A percentile compares a stretch with the other conserved stretches of the same genome.
Evolutionary conservation across 176 grass and related monocot genomes (phyloP).

Genomic region (Carex pumila): DNA sequence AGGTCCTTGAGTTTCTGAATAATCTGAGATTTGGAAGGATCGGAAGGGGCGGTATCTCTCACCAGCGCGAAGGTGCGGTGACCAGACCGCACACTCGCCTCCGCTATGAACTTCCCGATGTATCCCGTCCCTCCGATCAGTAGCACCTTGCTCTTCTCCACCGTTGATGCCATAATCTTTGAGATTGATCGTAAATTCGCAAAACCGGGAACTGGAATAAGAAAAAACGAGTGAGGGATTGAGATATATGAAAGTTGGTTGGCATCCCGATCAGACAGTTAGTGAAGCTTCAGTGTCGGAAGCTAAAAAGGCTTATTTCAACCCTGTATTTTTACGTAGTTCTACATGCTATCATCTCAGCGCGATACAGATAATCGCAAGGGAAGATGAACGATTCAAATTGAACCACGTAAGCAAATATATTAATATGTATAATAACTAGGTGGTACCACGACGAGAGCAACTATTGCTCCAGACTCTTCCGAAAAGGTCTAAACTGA

Average conservation of each 20-base stretch:
- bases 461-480: neutral
- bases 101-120: slow-evolving; percentile 37
- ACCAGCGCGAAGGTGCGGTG: slow-evolving; percentile 36
- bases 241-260: neutral
- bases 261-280: too few relatives aligned
- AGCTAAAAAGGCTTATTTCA: too few relatives aligned
- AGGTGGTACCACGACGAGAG: neutral
- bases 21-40: slow-evolving; percentile 27
- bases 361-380: neutral
- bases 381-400: neutral
- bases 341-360: neutral
- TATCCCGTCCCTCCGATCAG: slow-evolving; percentile 43
- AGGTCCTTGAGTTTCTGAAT: slow-evolving; percentile 19
- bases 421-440: neutral
- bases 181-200: neutral
- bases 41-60: slow-evolving; percentile 23
- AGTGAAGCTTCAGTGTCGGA: neutral
- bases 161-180: neutral
- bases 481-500: neutral
- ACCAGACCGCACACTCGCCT: slow-evolving; percentile 18
- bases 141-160: slow-evolving; percentile 32
- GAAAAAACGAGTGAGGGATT: neutral
- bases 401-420: neutral
- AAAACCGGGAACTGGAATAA: neutral
- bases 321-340: neutral